Base-by-base conservation (phyloP, 1,139 yeast genomes). In the Groenewaldozyma auringiensis region DNA sequence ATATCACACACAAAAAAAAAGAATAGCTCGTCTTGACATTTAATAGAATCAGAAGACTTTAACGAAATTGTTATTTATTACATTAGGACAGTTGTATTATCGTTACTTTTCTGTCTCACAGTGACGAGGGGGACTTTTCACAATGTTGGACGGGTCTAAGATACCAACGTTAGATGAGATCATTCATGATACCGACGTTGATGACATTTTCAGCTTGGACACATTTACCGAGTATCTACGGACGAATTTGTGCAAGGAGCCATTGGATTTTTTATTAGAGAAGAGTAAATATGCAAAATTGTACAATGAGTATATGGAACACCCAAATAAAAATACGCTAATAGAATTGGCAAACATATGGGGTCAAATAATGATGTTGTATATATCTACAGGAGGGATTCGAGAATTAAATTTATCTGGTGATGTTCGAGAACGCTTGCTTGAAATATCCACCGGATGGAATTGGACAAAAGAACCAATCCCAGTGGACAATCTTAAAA, bases 211-310 rank as follows among this genome's bases (percentile, higher is more conserved):
- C 52, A 49, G 60, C 21, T 52, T 62, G 38, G 46, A 55, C 20
- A 59, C 55, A 27, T 63, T 66, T 46, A 49, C 54, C 43, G 56
- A 54, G 16, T 65, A 53, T 44, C 51, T 65, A 27, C 50, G 58
- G 27, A 59, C 56, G 35, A 60, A 59, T 46, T 66, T 63, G 53
- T 65, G 69, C 40, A 53, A 54, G 29, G 69, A 66, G 51, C 57
- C 61, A 8, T 55, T 66, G 40, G 67, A 65, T 46, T 65, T 66
- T 49, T 52, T 59, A 2, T 46, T 61, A 44, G 66, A 61, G 42
- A 63, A 62, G 25, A 47, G 51, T 11, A 48, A 59, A 22, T 65
- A 65, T 47, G 42, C 45, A n/a, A 47, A 47, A 14, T 44, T 50
- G 21, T 61, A 55, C 44, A 46, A 47, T 6, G 40, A 32, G 13